These are phyloP conservation scores for Scheffersomyces segobiensis DNA, from an alignment of 1,139 yeast species.

Conservation along the genomic window DNA sequence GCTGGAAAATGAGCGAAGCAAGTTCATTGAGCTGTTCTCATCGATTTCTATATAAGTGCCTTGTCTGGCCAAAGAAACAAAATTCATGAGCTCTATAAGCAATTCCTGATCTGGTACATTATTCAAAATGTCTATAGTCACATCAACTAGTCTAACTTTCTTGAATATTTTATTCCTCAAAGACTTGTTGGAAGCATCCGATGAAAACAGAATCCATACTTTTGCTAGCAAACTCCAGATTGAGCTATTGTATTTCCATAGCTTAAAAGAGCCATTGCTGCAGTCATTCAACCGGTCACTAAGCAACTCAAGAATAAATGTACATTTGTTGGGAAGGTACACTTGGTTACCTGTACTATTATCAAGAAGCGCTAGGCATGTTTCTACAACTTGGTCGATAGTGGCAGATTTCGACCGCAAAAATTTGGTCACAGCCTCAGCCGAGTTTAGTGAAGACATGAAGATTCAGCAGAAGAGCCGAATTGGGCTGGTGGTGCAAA, in stretches of 20 bases:
- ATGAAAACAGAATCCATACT: conserved; percentile 36
- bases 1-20: conserved; percentile 18
- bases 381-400: conserved; percentile 42
- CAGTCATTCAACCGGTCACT: conserved; percentile 64
- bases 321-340: conserved; percentile 60
- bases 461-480: background rate
- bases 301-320: conserved; percentile 64
- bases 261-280: conserved; percentile 26
- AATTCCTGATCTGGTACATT: conserved; percentile 9
- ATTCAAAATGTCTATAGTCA: conserved; percentile 17
- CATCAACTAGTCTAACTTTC: conserved; percentile 27
- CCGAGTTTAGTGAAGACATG: conserved; percentile 33
- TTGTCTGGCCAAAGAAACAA: conserved; percentile 17
- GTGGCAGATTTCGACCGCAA: conserved; percentile 58
- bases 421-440: conserved; percentile 64
- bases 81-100: conserved; percentile 15
- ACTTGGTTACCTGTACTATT: conserved; percentile 30
- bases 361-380: conserved; percentile 43
- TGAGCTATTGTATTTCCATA: conserved; percentile 40
- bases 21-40: conserved; percentile 23
- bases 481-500: background rate
- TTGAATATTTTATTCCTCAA: conserved; percentile 35
- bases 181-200: conserved; percentile 12
- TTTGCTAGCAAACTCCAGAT: conserved; percentile 51
- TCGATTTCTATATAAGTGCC: conserved; percentile 36